Evolutionary conservation across 208 protist species (phyloP).

Genomic region (Trypanosoma conorhini): DNA sequence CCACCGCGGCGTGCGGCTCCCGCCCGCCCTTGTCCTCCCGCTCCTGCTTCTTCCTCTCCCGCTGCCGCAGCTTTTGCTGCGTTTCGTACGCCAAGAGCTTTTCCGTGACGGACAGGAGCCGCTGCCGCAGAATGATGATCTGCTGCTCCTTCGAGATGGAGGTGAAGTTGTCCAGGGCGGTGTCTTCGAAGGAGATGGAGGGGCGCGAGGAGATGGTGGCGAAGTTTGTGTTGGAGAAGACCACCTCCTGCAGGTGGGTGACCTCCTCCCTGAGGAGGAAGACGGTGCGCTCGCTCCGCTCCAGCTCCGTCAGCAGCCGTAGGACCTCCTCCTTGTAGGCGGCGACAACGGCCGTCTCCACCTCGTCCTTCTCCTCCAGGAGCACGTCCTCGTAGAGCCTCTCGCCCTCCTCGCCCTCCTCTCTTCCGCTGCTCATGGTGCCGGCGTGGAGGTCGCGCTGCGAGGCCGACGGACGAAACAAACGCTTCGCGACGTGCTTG

Average conservation of each 20-base stretch:
- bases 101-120: conserved; percentile 64
- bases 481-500: conserved; percentile 27
- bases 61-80: neutral
- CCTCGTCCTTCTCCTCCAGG: conserved; percentile 37
- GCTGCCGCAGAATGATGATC: conserved; percentile 80
- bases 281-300: conserved; percentile 37
- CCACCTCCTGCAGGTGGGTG: conserved; percentile 25
- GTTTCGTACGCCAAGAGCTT: conserved; percentile 29
- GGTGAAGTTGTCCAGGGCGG: conserved; percentile 13
- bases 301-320: conserved; percentile 56
- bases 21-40: neutral
- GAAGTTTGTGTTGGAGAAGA: conserved; percentile 4
- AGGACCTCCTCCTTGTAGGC: conserved; percentile 60
- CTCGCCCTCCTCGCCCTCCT: conserved; percentile 6
- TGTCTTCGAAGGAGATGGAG: neutral
- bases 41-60: neutral
- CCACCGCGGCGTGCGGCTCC: neutral
- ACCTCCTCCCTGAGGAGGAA: conserved; percentile 44
- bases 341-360: conserved; percentile 33
- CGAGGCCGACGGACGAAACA: neutral
- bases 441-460: neutral
- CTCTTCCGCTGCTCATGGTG: neutral
- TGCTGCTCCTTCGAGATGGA: conserved; percentile 85
- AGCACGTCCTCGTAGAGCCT: conserved; percentile 41
- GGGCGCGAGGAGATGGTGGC: neutral